Percentiles rank a stretch among this genome's conserved stretches.
phyloP scores from a whole-genome alignment of 1,284 basidiomycete species.

The Bjerkandera adusta region DNA sequence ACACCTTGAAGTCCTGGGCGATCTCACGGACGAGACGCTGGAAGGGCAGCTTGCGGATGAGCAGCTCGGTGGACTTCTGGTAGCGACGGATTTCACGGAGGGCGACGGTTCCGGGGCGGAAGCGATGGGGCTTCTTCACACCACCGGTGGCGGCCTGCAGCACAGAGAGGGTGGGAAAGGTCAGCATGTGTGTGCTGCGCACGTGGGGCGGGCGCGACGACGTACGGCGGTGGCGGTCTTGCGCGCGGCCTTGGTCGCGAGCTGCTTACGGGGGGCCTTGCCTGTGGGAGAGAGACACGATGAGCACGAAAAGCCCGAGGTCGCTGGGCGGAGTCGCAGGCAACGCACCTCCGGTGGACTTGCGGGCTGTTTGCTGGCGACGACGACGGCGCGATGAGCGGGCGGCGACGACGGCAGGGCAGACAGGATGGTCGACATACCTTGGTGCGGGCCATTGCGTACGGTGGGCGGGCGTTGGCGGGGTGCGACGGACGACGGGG shows the following conservation, averaged over 20 bases:
- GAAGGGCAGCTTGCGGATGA: constrained; percentile 96
- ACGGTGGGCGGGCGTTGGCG: too few species aligned
- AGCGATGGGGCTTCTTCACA: constrained; percentile 97
- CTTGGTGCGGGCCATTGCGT: constrained; percentile 74
- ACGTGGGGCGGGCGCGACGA: constrained; percentile 21
- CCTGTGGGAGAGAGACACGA: constrained; percentile 39
- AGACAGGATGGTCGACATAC: constrained; percentile 34
- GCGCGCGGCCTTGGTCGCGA: constrained; percentile 88
- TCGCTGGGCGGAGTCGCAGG: constrained; percentile 1
- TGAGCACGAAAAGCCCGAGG: constrained; percentile 20
- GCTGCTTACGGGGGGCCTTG: constrained; percentile 87
- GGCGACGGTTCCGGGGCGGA: constrained; percentile 97
- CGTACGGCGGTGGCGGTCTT: constrained; percentile 72
- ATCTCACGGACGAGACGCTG: constrained; percentile 96
- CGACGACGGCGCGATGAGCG: constrained; percentile 27
- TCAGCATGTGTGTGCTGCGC: constrained; percentile 17
- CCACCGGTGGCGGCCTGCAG: constrained; percentile 81
- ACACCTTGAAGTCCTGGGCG: constrained; percentile 94
- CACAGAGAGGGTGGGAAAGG: constrained; percentile 11
- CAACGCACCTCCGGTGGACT: constrained; percentile 75
- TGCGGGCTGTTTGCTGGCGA: constrained; percentile 76
- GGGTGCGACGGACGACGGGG: too few species aligned
- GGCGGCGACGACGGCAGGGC: constrained; percentile 22
- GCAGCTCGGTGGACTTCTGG: constrained; percentile 95
- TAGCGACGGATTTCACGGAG: constrained; percentile 98